Evolutionary conservation across 257 asterid species (phyloP).

Genomic region (Fraxinus anomala): DNA sequence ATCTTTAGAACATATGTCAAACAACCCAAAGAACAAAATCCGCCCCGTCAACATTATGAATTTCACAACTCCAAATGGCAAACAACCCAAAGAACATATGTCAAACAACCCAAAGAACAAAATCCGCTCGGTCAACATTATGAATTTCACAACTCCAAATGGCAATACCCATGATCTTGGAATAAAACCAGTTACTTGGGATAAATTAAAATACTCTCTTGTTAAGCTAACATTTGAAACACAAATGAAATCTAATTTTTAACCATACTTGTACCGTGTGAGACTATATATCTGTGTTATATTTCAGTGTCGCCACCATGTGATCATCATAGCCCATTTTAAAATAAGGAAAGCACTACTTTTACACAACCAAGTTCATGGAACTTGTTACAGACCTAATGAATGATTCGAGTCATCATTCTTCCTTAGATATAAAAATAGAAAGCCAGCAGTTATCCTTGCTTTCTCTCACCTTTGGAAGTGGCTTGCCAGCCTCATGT

Average conservation of each 20-base stretch:
- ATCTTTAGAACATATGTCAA: background rate
- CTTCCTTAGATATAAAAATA: background rate
- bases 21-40: background rate
- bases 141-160: background rate
- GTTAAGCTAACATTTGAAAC: background rate
- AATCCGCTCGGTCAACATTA: background rate
- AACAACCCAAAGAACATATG: background rate
- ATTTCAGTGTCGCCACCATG: background rate
- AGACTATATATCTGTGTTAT: background rate
- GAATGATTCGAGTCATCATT: background rate
- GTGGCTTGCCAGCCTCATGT: background rate
- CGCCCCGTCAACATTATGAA: background rate
- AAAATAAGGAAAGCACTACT: background rate
- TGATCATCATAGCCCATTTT: background rate
- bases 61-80: background rate
- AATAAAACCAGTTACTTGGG: background rate
- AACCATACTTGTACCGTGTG: background rate
- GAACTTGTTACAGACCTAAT: background rate
- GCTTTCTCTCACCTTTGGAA: slow-evolving; percentile 1
- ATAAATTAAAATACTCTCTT: background rate
- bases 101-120: background rate
- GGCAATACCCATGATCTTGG: background rate
- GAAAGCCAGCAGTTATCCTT: background rate
- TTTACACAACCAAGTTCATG: background rate
- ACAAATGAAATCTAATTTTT: background rate